A percentile compares a stretch with the other conserved stretches of the same genome.
Evolutionary conservation across 2,329 filamentous ascomycete genomes (phyloP).

Genomic region (Sphaerulina musiva): DNA sequence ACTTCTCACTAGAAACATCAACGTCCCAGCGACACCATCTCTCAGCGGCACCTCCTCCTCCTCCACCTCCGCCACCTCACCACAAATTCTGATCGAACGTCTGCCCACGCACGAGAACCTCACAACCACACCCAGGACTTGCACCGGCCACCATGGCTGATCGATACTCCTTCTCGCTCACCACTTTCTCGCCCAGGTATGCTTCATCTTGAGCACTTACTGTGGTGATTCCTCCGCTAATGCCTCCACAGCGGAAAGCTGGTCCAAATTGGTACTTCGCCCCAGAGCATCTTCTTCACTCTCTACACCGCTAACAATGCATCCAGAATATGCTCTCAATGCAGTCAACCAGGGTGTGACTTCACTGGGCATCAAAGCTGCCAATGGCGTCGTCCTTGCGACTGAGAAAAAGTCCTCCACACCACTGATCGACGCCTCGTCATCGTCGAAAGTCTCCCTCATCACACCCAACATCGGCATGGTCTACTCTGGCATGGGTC

Average conservation of each 20-base stretch:
- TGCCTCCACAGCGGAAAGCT: slow-evolving; percentile 75
- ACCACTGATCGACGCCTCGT: slow-evolving; percentile 88
- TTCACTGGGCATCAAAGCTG: slow-evolving; percentile 97
- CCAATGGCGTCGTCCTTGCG: slow-evolving; percentile 96
- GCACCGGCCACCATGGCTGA: slow-evolving; percentile 70
- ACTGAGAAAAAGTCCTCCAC: slow-evolving; percentile 99
- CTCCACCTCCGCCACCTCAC: too few relatives aligned
- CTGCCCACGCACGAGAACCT: too few relatives aligned
- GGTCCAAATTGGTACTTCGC: slow-evolving; percentile 78
- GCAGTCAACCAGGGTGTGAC: slow-evolving; percentile 99
- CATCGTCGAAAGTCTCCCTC: slow-evolving; percentile 92
- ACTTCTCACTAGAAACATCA: neutral
- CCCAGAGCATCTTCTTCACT: neutral
- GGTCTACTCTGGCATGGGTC: slow-evolving; percentile 99
- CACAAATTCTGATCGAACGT: too few relatives aligned
- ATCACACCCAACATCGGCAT: slow-evolving; percentile 99
- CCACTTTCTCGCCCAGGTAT: slow-evolving; percentile 98
- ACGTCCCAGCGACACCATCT: neutral
- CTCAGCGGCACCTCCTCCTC: too few relatives aligned
- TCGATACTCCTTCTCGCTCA: slow-evolving; percentile 98
- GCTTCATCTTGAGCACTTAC: slow-evolving; percentile 29
- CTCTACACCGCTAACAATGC: slow-evolving; percentile 12
- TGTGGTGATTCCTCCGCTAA: slow-evolving; percentile 38
- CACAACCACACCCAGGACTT: neutral
- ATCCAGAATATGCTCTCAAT: slow-evolving; percentile 92